A percentile compares a stretch with the other conserved stretches of the same genome.
Conservation (phyloP, 2,329 filamentous ascomycete species). For the Hysterium pulicare region DNA sequence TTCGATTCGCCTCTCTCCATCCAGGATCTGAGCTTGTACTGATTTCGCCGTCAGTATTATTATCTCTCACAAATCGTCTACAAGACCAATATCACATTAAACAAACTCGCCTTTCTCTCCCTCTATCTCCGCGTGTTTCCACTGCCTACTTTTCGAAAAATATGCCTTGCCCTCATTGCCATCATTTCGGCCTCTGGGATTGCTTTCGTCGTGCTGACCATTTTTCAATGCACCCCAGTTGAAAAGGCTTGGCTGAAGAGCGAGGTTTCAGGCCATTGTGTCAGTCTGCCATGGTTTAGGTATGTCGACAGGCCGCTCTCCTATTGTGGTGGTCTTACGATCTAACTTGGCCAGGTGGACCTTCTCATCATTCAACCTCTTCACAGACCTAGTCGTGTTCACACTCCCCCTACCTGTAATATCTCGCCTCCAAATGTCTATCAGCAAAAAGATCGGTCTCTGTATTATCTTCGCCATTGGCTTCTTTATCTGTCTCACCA, state of each 20-base stretch:
- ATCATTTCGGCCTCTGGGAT: constrained; percentile 6
- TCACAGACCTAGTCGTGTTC: constrained; percentile 21
- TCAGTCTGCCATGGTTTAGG: constrained; percentile 8
- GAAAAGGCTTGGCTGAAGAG: constrained; percentile 8
- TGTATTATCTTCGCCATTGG: constrained; percentile 23
- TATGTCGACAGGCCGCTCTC: constrained; percentile 7
- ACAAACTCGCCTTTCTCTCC: constrained; percentile 14
- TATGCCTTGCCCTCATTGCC: constrained; percentile 6
- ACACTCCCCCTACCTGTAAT: constrained; percentile 22
- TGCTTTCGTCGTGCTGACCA: constrained; percentile 9
- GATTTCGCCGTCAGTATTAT: constrained; percentile 7
- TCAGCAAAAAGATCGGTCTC: constrained; percentile 16
- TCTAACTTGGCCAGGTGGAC: constrained; percentile 8
- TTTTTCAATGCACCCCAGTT: constrained; percentile 12
- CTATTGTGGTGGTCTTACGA: too few species aligned
- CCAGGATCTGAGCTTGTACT: background rate
- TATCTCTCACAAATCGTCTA: constrained; percentile 13
- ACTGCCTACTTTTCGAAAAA: constrained; percentile 6
- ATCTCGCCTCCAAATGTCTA: constrained; percentile 18
- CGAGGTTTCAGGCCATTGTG: constrained; percentile 4
- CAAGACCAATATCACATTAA: constrained; percentile 11
- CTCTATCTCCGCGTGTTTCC: constrained; percentile 14
- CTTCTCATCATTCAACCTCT: constrained; percentile 9
- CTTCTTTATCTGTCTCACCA: constrained; percentile 25
- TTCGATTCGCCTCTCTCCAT: background rate